Evolutionary conservation across 139 green algal species (phyloP).

Genomic region (Micromonas pusilla): DNA sequence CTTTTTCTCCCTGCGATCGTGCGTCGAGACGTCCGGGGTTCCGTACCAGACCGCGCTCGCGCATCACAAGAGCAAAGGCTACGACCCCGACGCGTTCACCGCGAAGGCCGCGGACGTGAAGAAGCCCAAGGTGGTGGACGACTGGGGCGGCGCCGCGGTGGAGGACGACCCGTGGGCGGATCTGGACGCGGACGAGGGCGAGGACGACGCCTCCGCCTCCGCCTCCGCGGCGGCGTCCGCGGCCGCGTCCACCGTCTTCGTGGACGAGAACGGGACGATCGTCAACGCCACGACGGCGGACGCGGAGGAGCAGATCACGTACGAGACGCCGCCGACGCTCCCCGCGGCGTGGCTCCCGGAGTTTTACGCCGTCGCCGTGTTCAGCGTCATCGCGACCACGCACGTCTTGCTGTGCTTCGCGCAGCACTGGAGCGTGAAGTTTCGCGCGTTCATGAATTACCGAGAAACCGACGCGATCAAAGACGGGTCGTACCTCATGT

Average conservation of each 20-base stretch:
- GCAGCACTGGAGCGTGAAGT: conserved; percentile 32
- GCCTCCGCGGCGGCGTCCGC: neutral
- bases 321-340: conserved; percentile 18
- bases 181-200: neutral
- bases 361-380: conserved; percentile 25
- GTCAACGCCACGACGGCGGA: neutral
- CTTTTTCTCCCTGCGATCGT: conserved; percentile 6
- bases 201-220: neutral
- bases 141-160: neutral
- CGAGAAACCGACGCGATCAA: neutral
- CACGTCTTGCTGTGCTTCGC: conserved; percentile 29
- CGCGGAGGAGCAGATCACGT: neutral
- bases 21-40: conserved; percentile 27
- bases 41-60: conserved; percentile 26
- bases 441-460: conserved; percentile 25
- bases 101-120: neutral
- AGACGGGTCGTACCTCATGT: conserved; percentile 8
- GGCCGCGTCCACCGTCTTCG: neutral
- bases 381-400: conserved; percentile 1
- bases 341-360: conserved; percentile 27
- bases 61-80: conserved; percentile 22
- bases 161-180: neutral
- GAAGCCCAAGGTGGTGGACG: conserved; percentile 4
- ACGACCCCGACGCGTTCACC: conserved; percentile 13
- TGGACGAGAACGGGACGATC: neutral